Conservation (phyloP, 495 filamentous ascomycete species). For the Penicillium tannophilum region DNA sequence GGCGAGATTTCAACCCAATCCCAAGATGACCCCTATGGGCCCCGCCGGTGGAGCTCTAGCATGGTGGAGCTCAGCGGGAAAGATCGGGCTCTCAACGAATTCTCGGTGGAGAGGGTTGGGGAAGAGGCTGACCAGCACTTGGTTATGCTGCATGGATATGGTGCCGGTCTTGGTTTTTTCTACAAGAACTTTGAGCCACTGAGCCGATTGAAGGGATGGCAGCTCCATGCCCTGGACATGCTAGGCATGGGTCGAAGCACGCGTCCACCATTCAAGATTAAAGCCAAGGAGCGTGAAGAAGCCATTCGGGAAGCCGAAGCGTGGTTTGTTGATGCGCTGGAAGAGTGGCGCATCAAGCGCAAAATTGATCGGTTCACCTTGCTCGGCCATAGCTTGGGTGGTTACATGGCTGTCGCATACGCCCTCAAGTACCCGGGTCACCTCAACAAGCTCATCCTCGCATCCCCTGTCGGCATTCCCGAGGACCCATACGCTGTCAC, state of each 20-base stretch:
- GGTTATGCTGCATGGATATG: slow-evolving; percentile 98
- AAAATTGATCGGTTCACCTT: slow-evolving; percentile 93
- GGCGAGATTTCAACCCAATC: slow-evolving; percentile 47
- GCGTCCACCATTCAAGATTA: slow-evolving; percentile 79
- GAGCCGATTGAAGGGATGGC: slow-evolving; percentile 77
- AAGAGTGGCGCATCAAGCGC: slow-evolving; percentile 88
- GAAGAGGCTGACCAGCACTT: slow-evolving; percentile 79
- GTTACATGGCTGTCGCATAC: slow-evolving; percentile 92
- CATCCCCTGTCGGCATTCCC: slow-evolving; percentile 90
- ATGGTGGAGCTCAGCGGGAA: slow-evolving; percentile 84
- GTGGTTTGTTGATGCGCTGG: slow-evolving; percentile 95
- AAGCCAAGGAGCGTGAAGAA: slow-evolving; percentile 75
- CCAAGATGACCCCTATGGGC: slow-evolving; percentile 77
- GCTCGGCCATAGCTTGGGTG: slow-evolving; percentile 89
- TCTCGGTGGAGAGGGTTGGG: slow-evolving; percentile 80
- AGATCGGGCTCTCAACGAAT: slow-evolving; percentile 87
- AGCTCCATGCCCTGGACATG: slow-evolving; percentile 87
- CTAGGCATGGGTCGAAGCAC: slow-evolving; percentile 92
- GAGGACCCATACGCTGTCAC: slow-evolving; percentile 91
- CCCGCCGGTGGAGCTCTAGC: slow-evolving; percentile 80
- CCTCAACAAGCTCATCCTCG: slow-evolving; percentile 93
- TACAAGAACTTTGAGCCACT: slow-evolving; percentile 95
- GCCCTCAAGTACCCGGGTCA: slow-evolving; percentile 93
- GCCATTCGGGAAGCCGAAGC: slow-evolving; percentile 90
- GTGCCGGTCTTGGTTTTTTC: slow-evolving; percentile 93